These are phyloP conservation scores for Quercus ilex DNA, from an alignment of 306 rosid species.

Conservation along the genomic window DNA sequence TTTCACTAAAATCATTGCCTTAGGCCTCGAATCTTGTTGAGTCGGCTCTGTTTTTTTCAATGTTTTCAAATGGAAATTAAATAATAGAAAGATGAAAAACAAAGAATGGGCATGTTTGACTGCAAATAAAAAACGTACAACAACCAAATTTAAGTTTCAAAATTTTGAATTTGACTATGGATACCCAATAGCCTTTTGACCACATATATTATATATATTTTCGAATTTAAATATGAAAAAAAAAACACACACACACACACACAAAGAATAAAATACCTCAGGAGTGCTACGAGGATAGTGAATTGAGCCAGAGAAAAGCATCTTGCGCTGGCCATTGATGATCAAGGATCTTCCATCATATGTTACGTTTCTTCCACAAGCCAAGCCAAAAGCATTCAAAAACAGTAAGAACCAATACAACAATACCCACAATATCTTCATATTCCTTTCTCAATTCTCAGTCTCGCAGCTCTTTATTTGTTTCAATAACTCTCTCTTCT, in stretches of 20 bases:
- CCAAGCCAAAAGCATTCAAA: slow-evolving; percentile 8
- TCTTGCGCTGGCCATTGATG: slow-evolving; percentile 47
- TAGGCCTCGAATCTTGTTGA: no score
- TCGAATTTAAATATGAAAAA: not conserved
- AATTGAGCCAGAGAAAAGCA: slow-evolving; percentile 81
- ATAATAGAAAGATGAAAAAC: not conserved
- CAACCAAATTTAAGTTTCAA: no score
- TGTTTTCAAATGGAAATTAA: no score
- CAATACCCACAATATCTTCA: slow-evolving; percentile 7
- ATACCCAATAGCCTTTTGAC: no score
- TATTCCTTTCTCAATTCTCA: no score
- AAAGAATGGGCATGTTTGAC: not conserved
- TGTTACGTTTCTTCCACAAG: slow-evolving; percentile 39
- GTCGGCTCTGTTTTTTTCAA: no score
- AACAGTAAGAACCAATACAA: slow-evolving; percentile 18
- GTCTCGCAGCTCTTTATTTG: no score
- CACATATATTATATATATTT: not conserved
- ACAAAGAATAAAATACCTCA: slow-evolving; percentile 32
- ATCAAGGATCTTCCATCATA: slow-evolving; percentile 71
- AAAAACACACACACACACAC: not conserved
- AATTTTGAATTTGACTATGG: no score
- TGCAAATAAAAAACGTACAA: no score
- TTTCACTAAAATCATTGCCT: no score
- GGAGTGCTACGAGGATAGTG: slow-evolving; percentile 91
- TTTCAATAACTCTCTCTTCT: no score